Percentiles rank a stretch among this genome's conserved stretches.
These are phyloP conservation scores for Neurospora cerealis DNA, from an alignment of 495 filamentous ascomycete species.

Conservation along the genomic window DNA sequence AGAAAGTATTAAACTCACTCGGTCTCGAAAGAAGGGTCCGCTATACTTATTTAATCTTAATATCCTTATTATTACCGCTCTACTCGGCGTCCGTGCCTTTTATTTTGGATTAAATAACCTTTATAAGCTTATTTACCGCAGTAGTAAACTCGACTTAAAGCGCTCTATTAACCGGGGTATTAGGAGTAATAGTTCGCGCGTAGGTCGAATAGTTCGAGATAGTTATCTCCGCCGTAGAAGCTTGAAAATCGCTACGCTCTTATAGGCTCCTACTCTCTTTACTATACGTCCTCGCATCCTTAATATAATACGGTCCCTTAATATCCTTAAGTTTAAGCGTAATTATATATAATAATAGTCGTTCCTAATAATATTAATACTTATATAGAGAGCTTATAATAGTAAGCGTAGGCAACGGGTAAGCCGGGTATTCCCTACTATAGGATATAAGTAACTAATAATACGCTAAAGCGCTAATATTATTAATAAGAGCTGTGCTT, in stretches of 20 bases:
- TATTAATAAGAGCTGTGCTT: conserved; percentile 22
- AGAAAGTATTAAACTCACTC: background rate
- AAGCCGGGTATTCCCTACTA: conserved; percentile 20
- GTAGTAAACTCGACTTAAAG: conserved; percentile 57
- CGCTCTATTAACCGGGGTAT: conserved; percentile 11
- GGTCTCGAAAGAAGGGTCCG: background rate
- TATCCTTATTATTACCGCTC: background rate
- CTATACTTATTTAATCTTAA: conserved; percentile 3
- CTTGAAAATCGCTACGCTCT: conserved; percentile 28
- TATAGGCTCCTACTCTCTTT: conserved; percentile 20
- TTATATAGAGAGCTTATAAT: conserved; percentile 23
- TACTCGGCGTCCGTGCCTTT: conserved; percentile 1
- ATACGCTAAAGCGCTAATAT: conserved; percentile 25
- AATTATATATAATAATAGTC: conserved; percentile 13
- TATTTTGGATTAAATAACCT: conserved; percentile 68
- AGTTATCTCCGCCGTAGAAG: conserved; percentile 3
- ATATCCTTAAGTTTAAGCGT: background rate
- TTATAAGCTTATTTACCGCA: conserved; percentile 80
- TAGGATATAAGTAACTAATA: conserved; percentile 16
- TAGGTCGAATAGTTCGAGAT: conserved; percentile 5
- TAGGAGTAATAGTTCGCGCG: conserved; percentile 17
- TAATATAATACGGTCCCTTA: conserved; percentile 5
- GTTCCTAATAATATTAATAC: conserved; percentile 21
- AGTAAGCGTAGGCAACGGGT: conserved; percentile 14
- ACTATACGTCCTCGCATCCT: conserved; percentile 3